Evolutionary conservation across 139 green algal genomes (phyloP).

Genomic region (Micractinium sp.): DNA sequence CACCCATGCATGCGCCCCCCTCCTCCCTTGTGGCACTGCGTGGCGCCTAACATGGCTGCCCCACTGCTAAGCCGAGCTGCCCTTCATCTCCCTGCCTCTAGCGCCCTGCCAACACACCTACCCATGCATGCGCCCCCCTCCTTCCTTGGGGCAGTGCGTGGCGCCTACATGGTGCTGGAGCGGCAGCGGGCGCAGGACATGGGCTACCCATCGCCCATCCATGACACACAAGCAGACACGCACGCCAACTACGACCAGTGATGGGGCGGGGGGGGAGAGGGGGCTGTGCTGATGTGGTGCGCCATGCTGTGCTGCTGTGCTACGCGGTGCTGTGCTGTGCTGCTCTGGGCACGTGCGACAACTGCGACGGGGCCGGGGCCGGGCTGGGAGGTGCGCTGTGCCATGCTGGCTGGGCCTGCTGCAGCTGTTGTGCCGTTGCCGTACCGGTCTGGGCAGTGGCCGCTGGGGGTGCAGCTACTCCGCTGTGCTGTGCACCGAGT

Average conservation of each 20-base stretch:
- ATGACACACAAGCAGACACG: constrained; percentile 74
- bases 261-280: neutral
- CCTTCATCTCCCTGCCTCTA: constrained; percentile 37
- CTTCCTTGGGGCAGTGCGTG: constrained; percentile 60
- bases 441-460: no score
- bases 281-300: neutral
- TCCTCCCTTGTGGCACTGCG: neutral
- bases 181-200: constrained; percentile 57
- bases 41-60: neutral
- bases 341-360: neutral
- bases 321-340: neutral
- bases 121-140: neutral
- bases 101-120: no score
- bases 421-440: no score
- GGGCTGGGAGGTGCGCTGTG: no score
- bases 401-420: no score
- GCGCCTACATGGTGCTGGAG: constrained; percentile 82
- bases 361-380: no score
- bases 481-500: no score
- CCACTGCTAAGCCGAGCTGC: constrained; percentile 52
- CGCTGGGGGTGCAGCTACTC: no score
- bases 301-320: neutral
- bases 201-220: constrained; percentile 74
- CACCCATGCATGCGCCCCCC: neutral
- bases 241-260: constrained; percentile 77